phyloP scores from a whole-genome alignment of 768 basidiomycete species.

The Cystobasidium onofrii region DNA sequence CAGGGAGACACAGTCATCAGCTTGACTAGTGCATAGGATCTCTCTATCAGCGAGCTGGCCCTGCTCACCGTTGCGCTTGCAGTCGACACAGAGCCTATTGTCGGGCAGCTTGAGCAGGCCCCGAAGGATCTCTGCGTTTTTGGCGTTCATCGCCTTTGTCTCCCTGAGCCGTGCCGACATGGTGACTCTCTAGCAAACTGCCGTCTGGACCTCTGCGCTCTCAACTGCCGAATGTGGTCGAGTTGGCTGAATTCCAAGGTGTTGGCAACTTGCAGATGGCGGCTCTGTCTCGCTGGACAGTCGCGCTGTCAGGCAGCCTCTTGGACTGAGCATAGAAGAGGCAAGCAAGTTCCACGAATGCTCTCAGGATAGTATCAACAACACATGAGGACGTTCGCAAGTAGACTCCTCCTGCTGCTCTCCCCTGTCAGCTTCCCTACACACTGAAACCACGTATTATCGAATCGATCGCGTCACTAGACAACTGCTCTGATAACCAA shows the following conservation, averaged over 20 bases:
- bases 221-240: background rate
- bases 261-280: background rate
- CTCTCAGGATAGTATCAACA: no score
- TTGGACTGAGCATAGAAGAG: no score
- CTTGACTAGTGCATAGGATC: no score
- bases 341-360: background rate
- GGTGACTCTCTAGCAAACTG: no score
- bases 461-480: background rate
- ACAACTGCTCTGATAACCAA: background rate
- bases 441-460: background rate
- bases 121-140: conserved; percentile 51
- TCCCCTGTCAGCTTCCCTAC: no score
- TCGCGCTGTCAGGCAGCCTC: no score
- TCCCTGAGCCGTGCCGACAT: conserved; percentile 28
- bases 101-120: conserved; percentile 81
- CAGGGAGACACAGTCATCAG: no score
- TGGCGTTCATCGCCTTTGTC: conserved; percentile 30
- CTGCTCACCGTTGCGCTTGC: conserved; percentile 80
- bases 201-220: no score
- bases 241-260: background rate
- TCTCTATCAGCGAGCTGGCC: no score
- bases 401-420: no score
- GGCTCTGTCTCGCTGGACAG: no score
- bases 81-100: conserved; percentile 92
- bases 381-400: no score